Conservation (phyloP, 192 early-diverging fungal genomes). For the Podila clonocystis region DNA sequence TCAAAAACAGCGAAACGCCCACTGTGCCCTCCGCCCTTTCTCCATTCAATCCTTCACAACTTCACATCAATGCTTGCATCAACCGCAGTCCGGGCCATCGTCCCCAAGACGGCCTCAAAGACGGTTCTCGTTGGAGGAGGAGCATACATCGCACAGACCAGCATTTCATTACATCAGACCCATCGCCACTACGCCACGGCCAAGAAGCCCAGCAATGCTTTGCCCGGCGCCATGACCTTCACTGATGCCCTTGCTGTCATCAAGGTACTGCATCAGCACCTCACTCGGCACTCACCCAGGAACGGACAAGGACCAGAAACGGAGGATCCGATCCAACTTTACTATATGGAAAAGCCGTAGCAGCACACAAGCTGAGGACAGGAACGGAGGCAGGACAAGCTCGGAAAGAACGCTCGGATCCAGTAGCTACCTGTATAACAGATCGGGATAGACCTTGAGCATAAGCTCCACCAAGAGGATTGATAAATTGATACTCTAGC, state of each 20-base stretch:
- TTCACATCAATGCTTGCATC: neutral
- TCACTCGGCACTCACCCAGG: neutral
- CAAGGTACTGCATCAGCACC: slow-evolving; percentile 37
- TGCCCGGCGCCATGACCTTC: slow-evolving; percentile 50
- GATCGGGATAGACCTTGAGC: too few relatives aligned
- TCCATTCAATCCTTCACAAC: neutral
- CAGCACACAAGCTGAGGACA: too few relatives aligned
- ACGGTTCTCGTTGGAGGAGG: slow-evolving; percentile 12
- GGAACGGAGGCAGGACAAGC: too few relatives aligned
- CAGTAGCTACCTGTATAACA: too few relatives aligned
- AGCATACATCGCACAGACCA: slow-evolving; percentile 14
- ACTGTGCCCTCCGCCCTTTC: neutral
- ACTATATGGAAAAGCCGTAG: neutral
- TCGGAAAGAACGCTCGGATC: too few relatives aligned
- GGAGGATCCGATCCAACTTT: neutral
- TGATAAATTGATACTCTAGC: too few relatives aligned
- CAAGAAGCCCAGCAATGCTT: slow-evolving; percentile 26
- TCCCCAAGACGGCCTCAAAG: neutral
- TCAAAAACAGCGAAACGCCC: too few relatives aligned
- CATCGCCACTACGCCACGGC: slow-evolving; percentile 35
- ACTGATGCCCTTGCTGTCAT: slow-evolving; percentile 46
- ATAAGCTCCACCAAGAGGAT: too few relatives aligned
- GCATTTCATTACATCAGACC: slow-evolving; percentile 2
- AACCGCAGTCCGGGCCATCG: slow-evolving; percentile 8
- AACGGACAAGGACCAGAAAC: neutral